Conservation (phyloP, 2,329 filamentous ascomycete species). For the Kalaharituber pfeilii region DNA sequence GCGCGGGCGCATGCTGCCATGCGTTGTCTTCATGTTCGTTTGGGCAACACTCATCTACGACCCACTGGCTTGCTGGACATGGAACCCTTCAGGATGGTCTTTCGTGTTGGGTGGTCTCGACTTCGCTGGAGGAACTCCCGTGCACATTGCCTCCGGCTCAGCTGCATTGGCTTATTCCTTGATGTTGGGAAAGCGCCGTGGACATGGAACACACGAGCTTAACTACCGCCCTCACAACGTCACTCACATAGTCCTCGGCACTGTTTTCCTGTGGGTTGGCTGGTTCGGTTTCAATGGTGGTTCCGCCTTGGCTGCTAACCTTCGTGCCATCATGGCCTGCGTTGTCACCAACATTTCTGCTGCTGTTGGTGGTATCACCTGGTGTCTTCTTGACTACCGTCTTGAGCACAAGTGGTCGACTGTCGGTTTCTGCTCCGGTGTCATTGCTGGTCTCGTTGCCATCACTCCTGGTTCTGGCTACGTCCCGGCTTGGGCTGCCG, state of each 20-base stretch:
- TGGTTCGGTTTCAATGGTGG: slow-evolving; percentile 95
- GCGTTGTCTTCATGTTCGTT: slow-evolving; percentile 81
- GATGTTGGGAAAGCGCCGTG: slow-evolving; percentile 72
- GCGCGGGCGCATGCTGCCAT: slow-evolving; percentile 71
- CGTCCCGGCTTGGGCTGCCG: slow-evolving; percentile 68
- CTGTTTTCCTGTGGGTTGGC: slow-evolving; percentile 85
- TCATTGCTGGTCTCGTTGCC: slow-evolving; percentile 69
- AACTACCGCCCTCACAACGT: slow-evolving; percentile 90
- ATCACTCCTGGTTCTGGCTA: slow-evolving; percentile 67
- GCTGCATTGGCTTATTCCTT: slow-evolving; percentile 79
- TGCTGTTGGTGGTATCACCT: slow-evolving; percentile 69
- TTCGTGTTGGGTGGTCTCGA: slow-evolving; percentile 65
- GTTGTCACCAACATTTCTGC: slow-evolving; percentile 74
- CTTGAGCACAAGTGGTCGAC: slow-evolving; percentile 84
- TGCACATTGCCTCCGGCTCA: slow-evolving; percentile 69
- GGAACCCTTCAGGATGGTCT: slow-evolving; percentile 71
- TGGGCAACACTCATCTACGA: slow-evolving; percentile 86
- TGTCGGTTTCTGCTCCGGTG: slow-evolving; percentile 81
- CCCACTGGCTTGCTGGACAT: slow-evolving; percentile 87
- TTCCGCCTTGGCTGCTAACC: slow-evolving; percentile 60
- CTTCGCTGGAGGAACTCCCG: slow-evolving; percentile 78
- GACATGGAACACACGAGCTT: slow-evolving; percentile 70
- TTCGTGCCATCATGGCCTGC: slow-evolving; percentile 73
- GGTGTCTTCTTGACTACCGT: slow-evolving; percentile 77
- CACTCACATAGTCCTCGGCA: slow-evolving; percentile 79